Conservation (phyloP, 2,329 filamentous ascomycete species). For the Nectriaceae sp. region DNA sequence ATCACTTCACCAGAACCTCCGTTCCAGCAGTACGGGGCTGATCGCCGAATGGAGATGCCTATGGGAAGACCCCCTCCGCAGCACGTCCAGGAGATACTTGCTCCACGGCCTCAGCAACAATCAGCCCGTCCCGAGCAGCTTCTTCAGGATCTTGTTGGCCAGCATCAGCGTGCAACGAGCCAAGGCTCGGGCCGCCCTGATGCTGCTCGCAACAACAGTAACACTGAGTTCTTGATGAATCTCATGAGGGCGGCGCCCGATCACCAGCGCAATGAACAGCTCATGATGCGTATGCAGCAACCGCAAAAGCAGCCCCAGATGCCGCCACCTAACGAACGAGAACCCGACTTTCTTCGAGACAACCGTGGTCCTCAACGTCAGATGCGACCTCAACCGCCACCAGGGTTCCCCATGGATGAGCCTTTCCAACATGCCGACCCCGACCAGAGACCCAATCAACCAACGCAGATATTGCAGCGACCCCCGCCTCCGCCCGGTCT, state of each 20-base stretch:
- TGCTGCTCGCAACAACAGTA: conserved; percentile 55
- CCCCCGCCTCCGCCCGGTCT: conserved; percentile 62
- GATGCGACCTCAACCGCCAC: conserved; percentile 48
- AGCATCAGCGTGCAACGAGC: conserved; percentile 57
- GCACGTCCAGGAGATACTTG: conserved; percentile 54
- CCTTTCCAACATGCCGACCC: conserved; percentile 45
- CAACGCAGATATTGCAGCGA: conserved; percentile 66
- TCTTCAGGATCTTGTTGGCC: conserved; percentile 60
- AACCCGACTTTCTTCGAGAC: conserved; percentile 45
- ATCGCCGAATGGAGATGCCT: conserved; percentile 43
- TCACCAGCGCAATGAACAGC: conserved; percentile 52
- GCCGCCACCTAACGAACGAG: conserved; percentile 47
- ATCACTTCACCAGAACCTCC: conserved; percentile 49
- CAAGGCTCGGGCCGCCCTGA: conserved; percentile 51
- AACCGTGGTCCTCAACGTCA: conserved; percentile 38
- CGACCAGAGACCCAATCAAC: conserved; percentile 52
- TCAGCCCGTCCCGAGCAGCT: conserved; percentile 60
- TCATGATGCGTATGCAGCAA: conserved; percentile 56
- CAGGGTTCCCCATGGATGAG: conserved; percentile 56
- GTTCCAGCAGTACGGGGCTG: conserved; percentile 49
- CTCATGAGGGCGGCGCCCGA: conserved; percentile 67
- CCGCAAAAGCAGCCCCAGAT: conserved; percentile 36
- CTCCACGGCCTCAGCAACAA: conserved; percentile 52
- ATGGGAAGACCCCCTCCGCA: conserved; percentile 42
- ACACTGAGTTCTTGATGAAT: conserved; percentile 83